A percentile compares a stretch with the other conserved stretches of the same genome.
Evolutionary conservation across 345 rosid genomes (phyloP).

Genomic region (Adansonia digitata): DNA sequence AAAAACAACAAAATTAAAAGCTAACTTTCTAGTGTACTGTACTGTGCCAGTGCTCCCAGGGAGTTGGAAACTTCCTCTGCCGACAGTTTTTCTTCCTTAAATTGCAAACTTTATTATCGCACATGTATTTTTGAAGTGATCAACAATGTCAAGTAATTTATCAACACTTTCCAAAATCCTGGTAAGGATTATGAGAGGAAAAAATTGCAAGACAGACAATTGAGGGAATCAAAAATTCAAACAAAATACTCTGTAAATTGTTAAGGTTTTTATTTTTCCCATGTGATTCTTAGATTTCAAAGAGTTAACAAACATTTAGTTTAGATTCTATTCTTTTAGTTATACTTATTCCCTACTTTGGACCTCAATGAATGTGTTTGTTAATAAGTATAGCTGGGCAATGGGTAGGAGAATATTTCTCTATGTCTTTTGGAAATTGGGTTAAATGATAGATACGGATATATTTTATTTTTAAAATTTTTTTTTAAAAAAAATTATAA

Average conservation of each 20-base stretch:
- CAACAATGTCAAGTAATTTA: conserved; percentile 13
- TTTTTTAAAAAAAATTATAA: too few species aligned
- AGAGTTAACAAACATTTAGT: too few species aligned
- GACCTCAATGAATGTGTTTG: conserved; percentile 11
- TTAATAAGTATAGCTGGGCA: not conserved
- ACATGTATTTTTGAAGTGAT: conserved; percentile 15
- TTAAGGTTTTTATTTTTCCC: not conserved
- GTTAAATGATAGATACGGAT: too few species aligned
- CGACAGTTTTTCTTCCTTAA: conserved; percentile 17
- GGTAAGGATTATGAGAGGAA: too few species aligned
- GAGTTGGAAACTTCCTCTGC: conserved; percentile 31
- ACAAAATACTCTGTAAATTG: too few species aligned
- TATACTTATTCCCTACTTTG: too few species aligned
- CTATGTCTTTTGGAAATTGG: too few species aligned
- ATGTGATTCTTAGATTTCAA: not conserved
- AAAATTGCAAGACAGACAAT: not conserved
- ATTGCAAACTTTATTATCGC: not conserved
- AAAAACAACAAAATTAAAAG: too few species aligned
- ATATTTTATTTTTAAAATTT: too few species aligned
- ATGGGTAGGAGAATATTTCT: not conserved
- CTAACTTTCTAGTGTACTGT: too few species aligned
- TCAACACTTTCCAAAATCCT: conserved; percentile 20
- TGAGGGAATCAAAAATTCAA: conserved; percentile 10
- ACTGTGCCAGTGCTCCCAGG: too few species aligned
- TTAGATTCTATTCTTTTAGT: too few species aligned